phyloP scores from a whole-genome alignment of 1,284 basidiomycete genomes.

The Porodaedalea pini region DNA sequence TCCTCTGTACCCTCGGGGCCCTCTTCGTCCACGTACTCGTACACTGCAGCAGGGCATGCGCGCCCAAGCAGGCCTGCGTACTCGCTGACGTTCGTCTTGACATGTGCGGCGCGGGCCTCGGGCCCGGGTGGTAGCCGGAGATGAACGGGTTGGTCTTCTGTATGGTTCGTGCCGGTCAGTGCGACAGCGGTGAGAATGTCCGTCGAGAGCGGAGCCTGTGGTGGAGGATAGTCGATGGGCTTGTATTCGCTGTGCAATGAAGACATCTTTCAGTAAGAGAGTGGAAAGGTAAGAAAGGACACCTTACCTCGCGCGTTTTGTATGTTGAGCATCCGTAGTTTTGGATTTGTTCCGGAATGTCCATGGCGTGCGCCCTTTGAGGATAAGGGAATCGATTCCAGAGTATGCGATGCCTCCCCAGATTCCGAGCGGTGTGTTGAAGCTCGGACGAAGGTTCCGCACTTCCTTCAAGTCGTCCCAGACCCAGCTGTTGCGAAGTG shows the following conservation, averaged over 20 bases:
- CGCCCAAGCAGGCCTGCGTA: slow-evolving; percentile 86
- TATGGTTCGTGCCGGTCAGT: slow-evolving; percentile 94
- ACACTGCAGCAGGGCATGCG: slow-evolving; percentile 95
- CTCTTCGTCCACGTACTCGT: slow-evolving; percentile 90
- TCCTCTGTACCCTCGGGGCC: slow-evolving; percentile 45
- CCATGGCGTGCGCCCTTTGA: slow-evolving; percentile 90
- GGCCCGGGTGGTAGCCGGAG: slow-evolving; percentile 65
- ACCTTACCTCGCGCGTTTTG: slow-evolving; percentile 54
- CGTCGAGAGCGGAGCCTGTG: slow-evolving; percentile 89
- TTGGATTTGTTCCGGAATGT: slow-evolving; percentile 73
- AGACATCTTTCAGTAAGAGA: background rate
- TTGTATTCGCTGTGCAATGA: slow-evolving; percentile 51
- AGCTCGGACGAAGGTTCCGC: slow-evolving; percentile 89
- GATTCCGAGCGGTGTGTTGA: slow-evolving; percentile 82
- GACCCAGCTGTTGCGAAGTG: slow-evolving; percentile 82
- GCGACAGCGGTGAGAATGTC: slow-evolving; percentile 91
- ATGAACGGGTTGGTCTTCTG: slow-evolving; percentile 94
- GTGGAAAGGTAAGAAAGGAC: background rate
- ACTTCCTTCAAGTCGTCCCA: slow-evolving; percentile 88
- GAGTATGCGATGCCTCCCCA: slow-evolving; percentile 90
- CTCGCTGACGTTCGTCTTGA: slow-evolving; percentile 71
- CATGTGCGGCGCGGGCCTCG: slow-evolving; percentile 59
- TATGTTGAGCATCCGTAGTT: slow-evolving; percentile 69
- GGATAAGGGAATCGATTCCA: slow-evolving; percentile 82
- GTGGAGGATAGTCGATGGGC: slow-evolving; percentile 88